phyloP scores from a whole-genome alignment of 2,329 filamentous ascomycete genomes.

The Penicillium capsulatum region DNA sequence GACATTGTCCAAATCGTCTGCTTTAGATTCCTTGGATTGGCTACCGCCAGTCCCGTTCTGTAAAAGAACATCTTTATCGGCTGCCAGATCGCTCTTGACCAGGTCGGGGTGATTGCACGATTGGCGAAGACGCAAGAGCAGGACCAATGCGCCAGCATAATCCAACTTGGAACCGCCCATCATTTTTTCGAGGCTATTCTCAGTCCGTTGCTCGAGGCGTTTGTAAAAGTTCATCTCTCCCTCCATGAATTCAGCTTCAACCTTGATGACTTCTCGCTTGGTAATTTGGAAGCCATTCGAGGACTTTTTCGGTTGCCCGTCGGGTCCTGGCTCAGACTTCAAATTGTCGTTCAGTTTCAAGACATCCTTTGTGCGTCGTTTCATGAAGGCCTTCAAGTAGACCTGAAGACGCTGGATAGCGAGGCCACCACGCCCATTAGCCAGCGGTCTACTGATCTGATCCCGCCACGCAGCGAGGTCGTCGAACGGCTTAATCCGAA shows the following conservation, averaged over 20 bases:
- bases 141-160: conserved; percentile 88
- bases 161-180: conserved; percentile 74
- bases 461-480: conserved; percentile 84
- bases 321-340: conserved; percentile 59
- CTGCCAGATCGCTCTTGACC: conserved; percentile 76
- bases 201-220: conserved; percentile 74
- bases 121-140: conserved; percentile 85
- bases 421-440: conserved; percentile 80
- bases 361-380: conserved; percentile 96
- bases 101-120: conserved; percentile 92
- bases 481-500: conserved; percentile 87
- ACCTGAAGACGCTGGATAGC: conserved; percentile 83
- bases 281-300: conserved; percentile 81
- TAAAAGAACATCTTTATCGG: conserved; percentile 79
- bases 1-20: conserved; percentile 71
- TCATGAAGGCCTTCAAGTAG: conserved; percentile 91
- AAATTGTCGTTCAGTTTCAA: conserved; percentile 80
- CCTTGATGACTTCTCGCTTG: conserved; percentile 78
- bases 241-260: conserved; percentile 71
- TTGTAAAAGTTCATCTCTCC: conserved; percentile 84
- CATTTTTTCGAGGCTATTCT: conserved; percentile 82
- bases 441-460: conserved; percentile 84
- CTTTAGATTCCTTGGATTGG: conserved; percentile 49
- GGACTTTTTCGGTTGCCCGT: conserved; percentile 46
- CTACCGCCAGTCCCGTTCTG: conserved; percentile 54